Conservation (phyloP, 176 grass and related monocot genomes). For the Thalia dealbata region DNA sequence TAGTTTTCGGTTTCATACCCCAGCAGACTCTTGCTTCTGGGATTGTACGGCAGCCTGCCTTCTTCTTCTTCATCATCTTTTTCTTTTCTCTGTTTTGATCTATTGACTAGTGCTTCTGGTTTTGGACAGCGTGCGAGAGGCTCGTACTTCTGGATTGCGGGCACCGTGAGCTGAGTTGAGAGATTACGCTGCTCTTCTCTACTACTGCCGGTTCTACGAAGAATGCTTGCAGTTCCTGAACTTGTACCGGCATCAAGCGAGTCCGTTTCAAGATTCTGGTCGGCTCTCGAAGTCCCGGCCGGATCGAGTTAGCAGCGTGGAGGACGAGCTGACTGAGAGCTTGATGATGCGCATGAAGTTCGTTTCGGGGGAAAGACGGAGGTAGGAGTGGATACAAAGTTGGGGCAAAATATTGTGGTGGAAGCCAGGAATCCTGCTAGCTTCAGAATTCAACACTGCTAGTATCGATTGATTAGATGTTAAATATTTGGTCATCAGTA, state of each 20-base stretch:
- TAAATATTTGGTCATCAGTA: too few relatives aligned
- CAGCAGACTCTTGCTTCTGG: neutral
- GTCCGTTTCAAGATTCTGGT: slow-evolving; percentile 24
- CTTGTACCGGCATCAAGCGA: slow-evolving; percentile 17
- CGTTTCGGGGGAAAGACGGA: slow-evolving; percentile 65
- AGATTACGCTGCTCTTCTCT: slow-evolving; percentile 75
- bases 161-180: slow-evolving; percentile 46
- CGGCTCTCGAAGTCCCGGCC: neutral
- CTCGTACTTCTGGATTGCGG: slow-evolving; percentile 47
- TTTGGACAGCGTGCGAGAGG: slow-evolving; percentile 56
- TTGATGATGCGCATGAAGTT: slow-evolving; percentile 34
- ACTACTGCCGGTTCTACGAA: slow-evolving; percentile 74
- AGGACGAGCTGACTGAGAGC: slow-evolving; percentile 45
- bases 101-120: slow-evolving; percentile 12
- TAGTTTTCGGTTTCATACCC: neutral
- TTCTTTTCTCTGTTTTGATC: neutral
- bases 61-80: too few relatives aligned
- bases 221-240: slow-evolving; percentile 60
- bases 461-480: too few relatives aligned
- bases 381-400: slow-evolving; percentile 42
- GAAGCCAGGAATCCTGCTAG: slow-evolving; percentile 69
- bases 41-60: neutral
- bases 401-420: slow-evolving; percentile 47
- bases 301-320: slow-evolving; percentile 33
- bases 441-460: too few relatives aligned